phyloP scores from a whole-genome alignment of 371 early-diverging fungal species.

The Funneliformis caledonium region DNA sequence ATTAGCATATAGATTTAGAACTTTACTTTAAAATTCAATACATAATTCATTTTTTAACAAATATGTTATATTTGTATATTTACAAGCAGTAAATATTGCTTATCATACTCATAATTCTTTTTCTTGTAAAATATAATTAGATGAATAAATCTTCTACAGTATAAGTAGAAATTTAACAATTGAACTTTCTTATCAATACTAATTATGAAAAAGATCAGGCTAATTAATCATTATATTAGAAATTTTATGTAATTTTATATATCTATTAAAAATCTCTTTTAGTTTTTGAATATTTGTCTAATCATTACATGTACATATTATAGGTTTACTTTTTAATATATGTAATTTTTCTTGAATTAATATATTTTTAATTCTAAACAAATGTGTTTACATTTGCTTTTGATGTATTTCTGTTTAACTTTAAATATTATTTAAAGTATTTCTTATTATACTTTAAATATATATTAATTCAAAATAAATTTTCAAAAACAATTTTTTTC shows the following conservation, averaged over 20 bases:
- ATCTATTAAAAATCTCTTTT: not conserved
- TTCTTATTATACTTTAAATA: not conserved
- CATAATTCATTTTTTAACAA: not conserved
- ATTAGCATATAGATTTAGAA: not conserved
- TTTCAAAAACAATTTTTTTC: not conserved
- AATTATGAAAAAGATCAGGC: not conserved
- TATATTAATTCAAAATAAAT: not conserved
- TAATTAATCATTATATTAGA: not conserved
- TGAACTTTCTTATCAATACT: not conserved
- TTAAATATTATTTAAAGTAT: not conserved
- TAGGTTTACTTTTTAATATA: not conserved
- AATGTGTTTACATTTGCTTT: not conserved
- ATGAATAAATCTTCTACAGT: not conserved
- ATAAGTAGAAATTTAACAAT: not conserved
- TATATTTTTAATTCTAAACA: not conserved
- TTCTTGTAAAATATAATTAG: not conserved
- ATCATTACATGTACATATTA: not conserved
- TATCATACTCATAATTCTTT: not conserved
- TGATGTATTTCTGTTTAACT: not conserved
- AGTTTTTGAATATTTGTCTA: not conserved
- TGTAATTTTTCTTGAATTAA: not conserved
- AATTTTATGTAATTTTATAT: not conserved
- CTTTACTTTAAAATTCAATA: not conserved
- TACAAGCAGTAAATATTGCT: not conserved
- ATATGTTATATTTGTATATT: not conserved